Conservation (phyloP, 345 rosid species). For the Eucalyptus victrix region DNA sequence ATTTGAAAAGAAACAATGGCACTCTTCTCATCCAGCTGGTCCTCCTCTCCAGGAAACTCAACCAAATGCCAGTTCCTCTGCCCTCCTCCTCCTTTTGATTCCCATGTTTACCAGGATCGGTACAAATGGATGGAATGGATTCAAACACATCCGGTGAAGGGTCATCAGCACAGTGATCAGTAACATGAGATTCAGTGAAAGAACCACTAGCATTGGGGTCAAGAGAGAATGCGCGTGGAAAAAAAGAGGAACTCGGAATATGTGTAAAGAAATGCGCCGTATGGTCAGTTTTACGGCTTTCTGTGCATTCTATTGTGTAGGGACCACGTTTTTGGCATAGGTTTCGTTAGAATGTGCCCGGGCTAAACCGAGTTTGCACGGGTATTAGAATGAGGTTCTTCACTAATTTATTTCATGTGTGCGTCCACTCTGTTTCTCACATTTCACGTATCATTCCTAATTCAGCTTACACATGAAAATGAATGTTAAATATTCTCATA, state of each 20-base stretch:
- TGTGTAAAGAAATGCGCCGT: background rate
- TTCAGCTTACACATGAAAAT: background rate
- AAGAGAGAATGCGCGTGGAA: background rate
- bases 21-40: background rate
- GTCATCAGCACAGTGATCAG: background rate
- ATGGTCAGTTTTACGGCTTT: background rate
- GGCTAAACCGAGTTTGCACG: background rate
- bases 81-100: background rate
- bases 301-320: background rate
- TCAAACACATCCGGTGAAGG: background rate
- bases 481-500: background rate
- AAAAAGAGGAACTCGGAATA: background rate
- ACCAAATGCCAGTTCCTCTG: background rate
- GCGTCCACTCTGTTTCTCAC: too few species aligned
- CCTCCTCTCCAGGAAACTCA: background rate
- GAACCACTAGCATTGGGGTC: background rate
- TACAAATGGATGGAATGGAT: background rate
- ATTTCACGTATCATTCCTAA: too few species aligned
- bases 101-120: background rate
- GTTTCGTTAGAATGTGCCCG: background rate
- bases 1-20: background rate
- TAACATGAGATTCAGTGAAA: background rate
- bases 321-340: background rate
- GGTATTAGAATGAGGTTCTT: background rate
- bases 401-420: rapidly evolving